These are phyloP conservation scores for Lathyrus sativus DNA, from an alignment of 306 rosid genomes.

Conservation along the genomic window DNA sequence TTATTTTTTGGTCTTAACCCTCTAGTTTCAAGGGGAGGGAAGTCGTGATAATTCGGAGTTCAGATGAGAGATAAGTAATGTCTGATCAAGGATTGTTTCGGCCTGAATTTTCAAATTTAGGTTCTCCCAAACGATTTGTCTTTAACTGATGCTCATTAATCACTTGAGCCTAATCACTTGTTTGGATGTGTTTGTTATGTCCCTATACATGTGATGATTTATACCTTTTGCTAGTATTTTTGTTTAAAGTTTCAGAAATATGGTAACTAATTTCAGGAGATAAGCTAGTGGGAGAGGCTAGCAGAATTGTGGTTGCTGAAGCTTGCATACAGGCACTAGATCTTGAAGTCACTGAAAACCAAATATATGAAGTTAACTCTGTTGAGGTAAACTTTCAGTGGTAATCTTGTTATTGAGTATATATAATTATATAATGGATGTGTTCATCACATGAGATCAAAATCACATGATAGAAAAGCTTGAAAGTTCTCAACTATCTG, in stretches of 20 bases:
- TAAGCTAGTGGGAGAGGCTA: slow-evolving; percentile 88
- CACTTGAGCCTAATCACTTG: too few species aligned
- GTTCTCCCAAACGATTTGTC: too few species aligned
- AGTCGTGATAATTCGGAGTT: too few species aligned
- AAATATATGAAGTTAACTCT: slow-evolving; percentile 74
- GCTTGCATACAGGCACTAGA: slow-evolving; percentile 91
- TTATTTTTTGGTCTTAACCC: too few species aligned
- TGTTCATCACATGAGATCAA: background rate
- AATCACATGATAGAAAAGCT: background rate
- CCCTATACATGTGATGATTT: background rate
- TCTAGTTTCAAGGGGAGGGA: too few species aligned
- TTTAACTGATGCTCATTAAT: too few species aligned
- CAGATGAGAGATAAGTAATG: too few species aligned
- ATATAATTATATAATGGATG: background rate
- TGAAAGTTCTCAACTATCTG: background rate
- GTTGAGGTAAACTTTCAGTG: slow-evolving; percentile 65
- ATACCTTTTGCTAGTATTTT: background rate
- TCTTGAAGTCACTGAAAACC: slow-evolving; percentile 79
- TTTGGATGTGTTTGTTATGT: too few species aligned
- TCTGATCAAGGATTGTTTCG: too few species aligned
- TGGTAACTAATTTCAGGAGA: slow-evolving; percentile 61
- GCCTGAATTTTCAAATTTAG: too few species aligned
- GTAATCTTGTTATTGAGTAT: slow-evolving; percentile 16
- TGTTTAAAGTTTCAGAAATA: slow-evolving; percentile 19
- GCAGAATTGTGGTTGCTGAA: slow-evolving; percentile 92